These are phyloP conservation scores for Colletotrichum sp. DNA, from an alignment of 2,329 filamentous ascomycete species.

Conservation along the genomic window DNA sequence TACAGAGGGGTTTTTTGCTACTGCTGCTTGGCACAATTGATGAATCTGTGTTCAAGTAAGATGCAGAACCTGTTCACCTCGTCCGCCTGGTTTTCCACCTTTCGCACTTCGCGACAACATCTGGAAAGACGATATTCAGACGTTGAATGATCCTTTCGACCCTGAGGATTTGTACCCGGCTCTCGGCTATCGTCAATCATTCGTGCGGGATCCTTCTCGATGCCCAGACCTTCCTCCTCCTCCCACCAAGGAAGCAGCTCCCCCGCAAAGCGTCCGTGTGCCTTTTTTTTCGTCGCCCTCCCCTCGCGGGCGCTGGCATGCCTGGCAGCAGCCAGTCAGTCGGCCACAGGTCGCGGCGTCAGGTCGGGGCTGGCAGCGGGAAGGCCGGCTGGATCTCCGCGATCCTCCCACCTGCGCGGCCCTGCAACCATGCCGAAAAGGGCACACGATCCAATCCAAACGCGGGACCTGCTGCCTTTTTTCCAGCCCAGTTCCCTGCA, in stretches of 20 bases:
- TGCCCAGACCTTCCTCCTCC: neutral
- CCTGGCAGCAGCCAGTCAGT: neutral
- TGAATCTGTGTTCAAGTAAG: neutral
- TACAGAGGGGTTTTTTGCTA: neutral
- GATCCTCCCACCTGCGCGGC: neutral
- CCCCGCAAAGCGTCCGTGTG: conserved; percentile 3
- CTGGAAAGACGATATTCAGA: neutral
- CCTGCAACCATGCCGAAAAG: neutral
- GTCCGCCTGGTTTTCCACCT: neutral
- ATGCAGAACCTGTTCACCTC: neutral
- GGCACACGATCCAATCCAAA: neutral
- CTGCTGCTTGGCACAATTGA: neutral
- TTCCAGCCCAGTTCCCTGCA: neutral
- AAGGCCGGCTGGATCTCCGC: conserved; percentile 10
- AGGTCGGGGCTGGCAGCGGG: neutral
- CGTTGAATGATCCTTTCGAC: neutral
- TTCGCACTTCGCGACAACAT: neutral
- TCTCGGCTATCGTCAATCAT: neutral
- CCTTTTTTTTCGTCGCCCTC: neutral
- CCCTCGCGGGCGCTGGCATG: neutral
- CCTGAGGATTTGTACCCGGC: neutral
- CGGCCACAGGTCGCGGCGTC: neutral
- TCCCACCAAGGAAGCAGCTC: neutral
- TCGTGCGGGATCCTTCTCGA: neutral
- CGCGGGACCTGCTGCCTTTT: neutral